Evolutionary conservation across 2,329 filamentous ascomycete species (phyloP).

Genomic region (Aspergillus puulaauensis): DNA sequence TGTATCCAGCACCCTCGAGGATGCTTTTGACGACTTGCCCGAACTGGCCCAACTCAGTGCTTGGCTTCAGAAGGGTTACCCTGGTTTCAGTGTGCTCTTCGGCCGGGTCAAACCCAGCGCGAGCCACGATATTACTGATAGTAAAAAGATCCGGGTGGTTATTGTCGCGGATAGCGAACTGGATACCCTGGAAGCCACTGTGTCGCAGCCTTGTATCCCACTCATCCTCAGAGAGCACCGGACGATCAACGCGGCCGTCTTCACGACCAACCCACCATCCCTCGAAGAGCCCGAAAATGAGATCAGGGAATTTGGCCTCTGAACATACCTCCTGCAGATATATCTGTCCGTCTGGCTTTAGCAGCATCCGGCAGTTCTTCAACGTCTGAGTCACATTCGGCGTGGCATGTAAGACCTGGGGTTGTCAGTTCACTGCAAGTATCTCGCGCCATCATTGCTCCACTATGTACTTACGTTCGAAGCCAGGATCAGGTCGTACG

Average conservation of each 20-base stretch:
- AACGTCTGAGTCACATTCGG: not conserved
- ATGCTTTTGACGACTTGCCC: not conserved
- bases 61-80: not conserved
- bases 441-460: not conserved
- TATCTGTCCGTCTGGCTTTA: slow-evolving; percentile 46
- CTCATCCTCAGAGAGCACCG: not conserved
- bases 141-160: not conserved
- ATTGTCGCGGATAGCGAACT: not conserved
- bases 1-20: not conserved
- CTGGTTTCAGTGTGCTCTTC: not conserved
- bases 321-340: slow-evolving; percentile 41
- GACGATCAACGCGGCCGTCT: slow-evolving; percentile 12
- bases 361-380: slow-evolving; percentile 23
- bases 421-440: not conserved
- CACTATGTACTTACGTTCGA: slow-evolving; percentile 22
- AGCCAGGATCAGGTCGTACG: slow-evolving; percentile 37
- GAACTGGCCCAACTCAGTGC: not conserved
- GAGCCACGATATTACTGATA: not conserved
- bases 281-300: slow-evolving; percentile 27
- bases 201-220: not conserved
- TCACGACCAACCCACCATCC: slow-evolving; percentile 40
- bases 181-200: not conserved
- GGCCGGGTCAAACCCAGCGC: not conserved
- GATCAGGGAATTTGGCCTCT: not conserved
- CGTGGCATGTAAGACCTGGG: slow-evolving; percentile 19